phyloP scores from a whole-genome alignment of 257 asterid species.

The Solanum infundibuliforme region DNA sequence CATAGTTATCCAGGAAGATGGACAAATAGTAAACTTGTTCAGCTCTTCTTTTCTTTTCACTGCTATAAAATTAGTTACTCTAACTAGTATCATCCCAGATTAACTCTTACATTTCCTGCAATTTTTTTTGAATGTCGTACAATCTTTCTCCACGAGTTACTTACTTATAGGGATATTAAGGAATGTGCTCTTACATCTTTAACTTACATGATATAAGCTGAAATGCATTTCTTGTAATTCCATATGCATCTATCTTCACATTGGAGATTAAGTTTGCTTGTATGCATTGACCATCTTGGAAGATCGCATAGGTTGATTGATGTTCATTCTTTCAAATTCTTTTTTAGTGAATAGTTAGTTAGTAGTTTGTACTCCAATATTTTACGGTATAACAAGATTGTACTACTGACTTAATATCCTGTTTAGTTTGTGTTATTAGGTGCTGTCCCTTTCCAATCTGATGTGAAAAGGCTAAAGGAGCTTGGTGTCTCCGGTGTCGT shows the following conservation, averaged over 20 bases:
- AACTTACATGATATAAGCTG: background rate
- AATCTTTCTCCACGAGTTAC: too few species aligned
- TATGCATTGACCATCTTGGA: background rate
- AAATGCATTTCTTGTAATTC: background rate
- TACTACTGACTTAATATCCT: slow-evolving; percentile 1
- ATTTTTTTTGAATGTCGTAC: too few species aligned
- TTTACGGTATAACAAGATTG: background rate
- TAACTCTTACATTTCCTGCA: background rate
- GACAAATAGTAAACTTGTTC: background rate
- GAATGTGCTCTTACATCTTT: background rate
- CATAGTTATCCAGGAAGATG: background rate
- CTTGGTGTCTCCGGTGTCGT: slow-evolving; percentile 46
- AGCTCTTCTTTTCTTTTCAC: background rate
- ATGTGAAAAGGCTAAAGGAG: slow-evolving; percentile 31
- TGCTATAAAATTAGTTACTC: too few species aligned
- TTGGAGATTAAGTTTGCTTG: background rate
- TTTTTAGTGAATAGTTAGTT: background rate
- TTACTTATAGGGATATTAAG: background rate
- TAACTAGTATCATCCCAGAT: background rate
- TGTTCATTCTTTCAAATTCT: background rate
- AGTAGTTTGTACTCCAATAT: background rate
- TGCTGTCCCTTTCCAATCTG: slow-evolving; percentile 56
- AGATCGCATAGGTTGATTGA: background rate
- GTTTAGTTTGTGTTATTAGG: slow-evolving; percentile 52
- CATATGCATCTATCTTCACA: background rate